These are phyloP conservation scores for Piper longum DNA, from an alignment of 164 flowering plant species.

Conservation along the genomic window DNA sequence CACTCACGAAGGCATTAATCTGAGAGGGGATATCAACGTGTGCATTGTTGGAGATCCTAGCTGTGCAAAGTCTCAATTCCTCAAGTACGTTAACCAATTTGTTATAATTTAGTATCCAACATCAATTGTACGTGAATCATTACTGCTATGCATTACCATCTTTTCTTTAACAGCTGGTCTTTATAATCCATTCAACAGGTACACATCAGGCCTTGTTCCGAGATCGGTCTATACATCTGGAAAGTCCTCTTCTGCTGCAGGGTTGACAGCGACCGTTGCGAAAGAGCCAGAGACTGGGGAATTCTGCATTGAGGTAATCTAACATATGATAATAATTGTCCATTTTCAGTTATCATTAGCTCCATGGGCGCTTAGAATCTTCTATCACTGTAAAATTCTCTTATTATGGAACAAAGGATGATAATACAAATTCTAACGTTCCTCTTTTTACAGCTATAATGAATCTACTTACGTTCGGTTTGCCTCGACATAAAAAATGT, in stretches of 20 bases:
- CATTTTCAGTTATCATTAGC: too few relatives aligned
- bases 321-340: too few relatives aligned
- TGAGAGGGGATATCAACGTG: conserved; percentile 95
- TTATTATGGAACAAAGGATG: too few relatives aligned
- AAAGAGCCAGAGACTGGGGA: conserved; percentile 99
- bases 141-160: neutral
- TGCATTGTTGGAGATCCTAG: conserved; percentile 99
- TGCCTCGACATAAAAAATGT: too few relatives aligned
- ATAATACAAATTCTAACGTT: too few relatives aligned
- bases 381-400: too few relatives aligned
- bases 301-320: conserved; percentile 87
- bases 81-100: conserved; percentile 40
- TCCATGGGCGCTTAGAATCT: too few relatives aligned
- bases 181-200: conserved; percentile 27
- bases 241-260: conserved; percentile 96
- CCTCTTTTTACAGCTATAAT: too few relatives aligned
- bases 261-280: conserved; percentile 97
- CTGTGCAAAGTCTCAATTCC: conserved; percentile 97
- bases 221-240: conserved; percentile 98
- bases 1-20: conserved; percentile 93
- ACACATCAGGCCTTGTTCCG: conserved; percentile 68
- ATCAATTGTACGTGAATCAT: neutral
- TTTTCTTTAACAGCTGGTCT: neutral
- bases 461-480: too few relatives aligned
- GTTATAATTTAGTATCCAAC: too few relatives aligned